Base-by-base conservation (phyloP, 345 rosid genomes). In the Arabis hirsuta region DNA sequence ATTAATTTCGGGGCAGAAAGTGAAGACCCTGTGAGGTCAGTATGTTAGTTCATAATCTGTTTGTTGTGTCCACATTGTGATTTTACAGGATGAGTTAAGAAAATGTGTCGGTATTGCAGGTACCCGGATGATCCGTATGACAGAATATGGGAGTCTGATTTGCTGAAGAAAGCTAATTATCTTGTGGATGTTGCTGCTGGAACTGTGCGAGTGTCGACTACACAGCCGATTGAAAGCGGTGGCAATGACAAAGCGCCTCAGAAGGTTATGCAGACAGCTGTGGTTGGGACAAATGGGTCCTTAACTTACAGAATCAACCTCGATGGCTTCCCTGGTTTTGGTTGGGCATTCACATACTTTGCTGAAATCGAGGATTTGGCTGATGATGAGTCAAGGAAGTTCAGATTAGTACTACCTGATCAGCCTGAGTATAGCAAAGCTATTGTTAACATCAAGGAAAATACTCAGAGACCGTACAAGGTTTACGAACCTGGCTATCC, bases 181-280 rank as follows among this genome's bases (percentile, higher is more conserved):
- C 92, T 92, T 41, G 99, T 96, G 12, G 98, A 96, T 82, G 98
- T 96, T 63, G 98, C 99, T 59, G 78, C 79, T 55, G 99, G 99
- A 65, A 96, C 99, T 16, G 56, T 46, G 78, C 80, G 78, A 64
- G 84, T 96, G 34, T 92, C 97, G 6, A 96, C 99, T 32, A 44
- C 65, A 59, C 56, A 59, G 79, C 83, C 97, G 1, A 87, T 96
- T 1, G 82, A 80, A 68, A 69, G 74, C 7, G 55, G 65, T 69
- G 76, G 29, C 32, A 51, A 69, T 32, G 88, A 85, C 41, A 78
- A 52, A 82, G 89, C 99, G n/a, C 99, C 99, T 65, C 67, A 85
- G 80, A 96, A 82, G 82, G 97, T 96, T 72, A 96, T 96, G 98
- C 99, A 92, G 84, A 92, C 98, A 32, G 99, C 99, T 71, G 99